phyloP scores from a whole-genome alignment of 1,139 yeast species.

The Scheffersomyces segobiensis region DNA sequence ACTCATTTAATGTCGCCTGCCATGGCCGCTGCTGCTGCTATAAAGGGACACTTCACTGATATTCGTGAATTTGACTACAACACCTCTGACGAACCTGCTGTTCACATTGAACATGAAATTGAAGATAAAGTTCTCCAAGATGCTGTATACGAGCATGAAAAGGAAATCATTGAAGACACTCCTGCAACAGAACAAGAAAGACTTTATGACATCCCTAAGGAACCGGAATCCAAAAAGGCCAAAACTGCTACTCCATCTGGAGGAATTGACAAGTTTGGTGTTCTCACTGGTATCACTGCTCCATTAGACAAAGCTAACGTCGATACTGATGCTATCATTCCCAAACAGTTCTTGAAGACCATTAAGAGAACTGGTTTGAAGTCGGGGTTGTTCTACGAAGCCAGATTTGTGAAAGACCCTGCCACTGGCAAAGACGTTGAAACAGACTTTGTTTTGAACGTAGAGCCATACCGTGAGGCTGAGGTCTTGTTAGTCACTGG shows the following conservation, averaged over 20 bases:
- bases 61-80: conserved; percentile 77
- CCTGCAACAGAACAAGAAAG: conserved; percentile 46
- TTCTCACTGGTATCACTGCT: conserved; percentile 84
- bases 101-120: conserved; percentile 54
- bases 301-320: conserved; percentile 93
- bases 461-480: conserved; percentile 75
- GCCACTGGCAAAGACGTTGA: conserved; percentile 70
- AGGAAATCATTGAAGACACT: conserved; percentile 49
- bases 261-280: conserved; percentile 76
- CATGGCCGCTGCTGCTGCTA: conserved; percentile 99
- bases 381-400: conserved; percentile 86
- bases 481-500: conserved; percentile 90
- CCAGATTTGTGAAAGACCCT: conserved; percentile 69
- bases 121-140: conserved; percentile 62
- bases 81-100: conserved; percentile 59
- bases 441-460: conserved; percentile 88
- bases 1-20: conserved; percentile 98
- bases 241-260: conserved; percentile 32
- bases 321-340: conserved; percentile 97
- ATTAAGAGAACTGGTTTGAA: conserved; percentile 94
- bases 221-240: conserved; percentile 34
- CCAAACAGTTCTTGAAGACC: conserved; percentile 95
- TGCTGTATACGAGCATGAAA: conserved; percentile 71
- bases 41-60: conserved; percentile 86
- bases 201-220: conserved; percentile 58